A percentile compares a stretch with the other conserved stretches of the same genome.
phyloP scores from a whole-genome alignment of 2,329 filamentous ascomycete species.

The Simplicillium aogashimaense region DNA sequence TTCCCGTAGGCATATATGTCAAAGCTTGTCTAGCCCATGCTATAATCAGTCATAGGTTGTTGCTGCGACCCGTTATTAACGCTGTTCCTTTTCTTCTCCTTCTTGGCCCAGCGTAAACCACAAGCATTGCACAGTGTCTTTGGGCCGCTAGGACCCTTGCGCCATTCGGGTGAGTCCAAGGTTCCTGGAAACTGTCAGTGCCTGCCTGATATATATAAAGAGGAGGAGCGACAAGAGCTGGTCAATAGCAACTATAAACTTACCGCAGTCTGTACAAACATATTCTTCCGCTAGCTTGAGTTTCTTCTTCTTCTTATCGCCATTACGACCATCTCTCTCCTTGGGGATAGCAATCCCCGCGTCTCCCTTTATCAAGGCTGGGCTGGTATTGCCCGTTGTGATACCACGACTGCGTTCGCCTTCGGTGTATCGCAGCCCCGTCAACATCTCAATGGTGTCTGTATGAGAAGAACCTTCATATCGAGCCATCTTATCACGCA shows the following conservation, averaged over 20 bases:
- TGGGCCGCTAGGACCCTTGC: conserved; percentile 83
- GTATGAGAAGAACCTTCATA: conserved; percentile 69
- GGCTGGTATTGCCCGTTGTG: conserved; percentile 74
- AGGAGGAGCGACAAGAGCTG: not conserved
- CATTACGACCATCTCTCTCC: conserved; percentile 62
- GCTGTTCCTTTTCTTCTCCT: conserved; percentile 60
- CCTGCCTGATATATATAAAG: conserved; percentile 3
- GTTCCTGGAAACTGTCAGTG: conserved; percentile 40
- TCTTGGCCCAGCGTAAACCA: conserved; percentile 67
- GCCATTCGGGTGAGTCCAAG: conserved; percentile 89
- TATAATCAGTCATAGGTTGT: conserved; percentile 12
- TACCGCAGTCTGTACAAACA: conserved; percentile 88
- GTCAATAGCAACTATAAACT: conserved; percentile 15
- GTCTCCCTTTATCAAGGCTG: conserved; percentile 74
- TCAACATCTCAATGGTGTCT: conserved; percentile 88
- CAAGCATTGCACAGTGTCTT: conserved; percentile 96
- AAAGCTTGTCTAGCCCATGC: conserved; percentile 9
- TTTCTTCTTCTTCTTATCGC: conserved; percentile 83
- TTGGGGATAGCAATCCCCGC: conserved; percentile 75
- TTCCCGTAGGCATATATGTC: not conserved
- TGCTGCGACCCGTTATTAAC: conserved; percentile 10
- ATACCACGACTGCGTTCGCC: conserved; percentile 83
- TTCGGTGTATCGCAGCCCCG: conserved; percentile 76
- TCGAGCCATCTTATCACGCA: conserved; percentile 75
- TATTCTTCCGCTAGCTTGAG: conserved; percentile 79